Evolutionary conservation across 139 green algal species (phyloP).

Genomic region (Trebouxia sp.): DNA sequence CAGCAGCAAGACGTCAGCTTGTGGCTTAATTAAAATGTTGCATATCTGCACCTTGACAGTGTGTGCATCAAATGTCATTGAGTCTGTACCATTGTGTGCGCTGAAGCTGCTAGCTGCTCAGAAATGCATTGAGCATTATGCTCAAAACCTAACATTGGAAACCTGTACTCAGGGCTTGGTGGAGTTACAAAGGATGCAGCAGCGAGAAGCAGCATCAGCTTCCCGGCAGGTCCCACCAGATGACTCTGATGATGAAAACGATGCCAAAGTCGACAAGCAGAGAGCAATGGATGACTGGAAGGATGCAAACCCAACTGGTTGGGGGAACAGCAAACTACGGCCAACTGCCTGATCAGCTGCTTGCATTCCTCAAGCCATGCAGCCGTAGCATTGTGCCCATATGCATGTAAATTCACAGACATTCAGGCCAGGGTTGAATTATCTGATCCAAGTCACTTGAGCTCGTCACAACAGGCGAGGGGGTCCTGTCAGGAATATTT

Average conservation of each 20-base stretch:
- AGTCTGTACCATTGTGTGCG: background rate
- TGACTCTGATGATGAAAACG: slow-evolving; percentile 11
- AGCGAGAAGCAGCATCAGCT: background rate
- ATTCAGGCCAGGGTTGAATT: no score
- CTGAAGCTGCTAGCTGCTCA: background rate
- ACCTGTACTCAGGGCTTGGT: background rate
- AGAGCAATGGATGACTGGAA: slow-evolving; percentile 82
- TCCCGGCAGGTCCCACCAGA: background rate
- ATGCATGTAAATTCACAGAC: background rate
- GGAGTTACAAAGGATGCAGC: background rate
- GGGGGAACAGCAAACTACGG: slow-evolving; percentile 83
- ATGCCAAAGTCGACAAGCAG: slow-evolving; percentile 23
- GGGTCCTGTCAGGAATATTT: no score
- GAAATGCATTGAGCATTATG: background rate
- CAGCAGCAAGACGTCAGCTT: no score
- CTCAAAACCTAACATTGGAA: background rate
- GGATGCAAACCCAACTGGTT: slow-evolving; percentile 76
- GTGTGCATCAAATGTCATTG: background rate
- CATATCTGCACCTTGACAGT: no score
- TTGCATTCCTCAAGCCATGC: no score
- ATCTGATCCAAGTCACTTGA: no score
- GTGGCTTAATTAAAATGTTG: no score
- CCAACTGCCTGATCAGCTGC: slow-evolving; percentile 48
- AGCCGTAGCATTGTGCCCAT: background rate
- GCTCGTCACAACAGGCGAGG: no score